Percentiles rank a stretch among this genome's conserved stretches.
phyloP scores from a whole-genome alignment of 192 early-diverging fungal species.

The Coemansia interrupta region DNA sequence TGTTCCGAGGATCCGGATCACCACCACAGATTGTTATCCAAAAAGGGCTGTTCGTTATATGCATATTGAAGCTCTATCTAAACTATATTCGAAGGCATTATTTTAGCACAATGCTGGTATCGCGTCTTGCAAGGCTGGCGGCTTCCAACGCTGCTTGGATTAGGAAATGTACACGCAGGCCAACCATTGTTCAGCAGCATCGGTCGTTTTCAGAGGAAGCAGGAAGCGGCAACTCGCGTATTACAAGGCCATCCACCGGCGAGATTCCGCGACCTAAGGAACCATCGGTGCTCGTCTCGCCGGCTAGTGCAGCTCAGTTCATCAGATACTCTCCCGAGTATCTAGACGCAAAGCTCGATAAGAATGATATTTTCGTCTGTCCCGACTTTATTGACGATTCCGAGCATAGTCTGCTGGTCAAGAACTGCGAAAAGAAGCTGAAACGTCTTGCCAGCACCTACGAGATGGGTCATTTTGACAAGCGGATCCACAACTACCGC shows the following conservation, averaged over 20 bases:
- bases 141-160: no score
- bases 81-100: no score
- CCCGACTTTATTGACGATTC: constrained; percentile 39
- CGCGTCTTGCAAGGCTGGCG: no score
- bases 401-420: constrained; percentile 48
- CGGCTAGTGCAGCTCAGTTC: constrained; percentile 12
- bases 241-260: constrained; percentile 16
- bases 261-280: constrained; percentile 29
- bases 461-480: constrained; percentile 73
- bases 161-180: no score
- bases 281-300: constrained; percentile 19
- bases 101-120: no score
- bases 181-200: not conserved
- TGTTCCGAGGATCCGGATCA: no score
- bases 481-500: constrained; percentile 67
- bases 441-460: constrained; percentile 57
- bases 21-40: no score
- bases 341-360: constrained; percentile 15
- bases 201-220: constrained; percentile 4
- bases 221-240: constrained; percentile 15
- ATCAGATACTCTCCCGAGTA: constrained; percentile 33
- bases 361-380: constrained; percentile 33
- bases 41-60: no score
- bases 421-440: constrained; percentile 52
- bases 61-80: no score